Conservation (phyloP, 2,329 filamentous ascomycete species). For the Claviceps sp. region DNA sequence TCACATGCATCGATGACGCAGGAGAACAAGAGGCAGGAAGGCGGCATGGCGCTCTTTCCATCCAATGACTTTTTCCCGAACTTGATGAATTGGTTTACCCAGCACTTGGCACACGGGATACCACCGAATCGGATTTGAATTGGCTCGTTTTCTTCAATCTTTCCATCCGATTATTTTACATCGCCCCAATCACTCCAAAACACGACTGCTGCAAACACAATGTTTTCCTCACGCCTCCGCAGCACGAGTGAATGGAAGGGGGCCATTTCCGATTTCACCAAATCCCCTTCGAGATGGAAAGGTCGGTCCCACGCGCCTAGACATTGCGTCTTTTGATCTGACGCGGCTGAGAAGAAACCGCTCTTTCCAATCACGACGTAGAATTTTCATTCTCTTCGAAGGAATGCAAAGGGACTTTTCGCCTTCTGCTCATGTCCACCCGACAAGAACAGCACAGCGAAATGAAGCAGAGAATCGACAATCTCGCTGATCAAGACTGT, state of each 20-base stretch:
- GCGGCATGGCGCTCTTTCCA: slow-evolving; percentile 3
- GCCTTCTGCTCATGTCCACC: slow-evolving; percentile 27
- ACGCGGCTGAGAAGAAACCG: slow-evolving; percentile 21
- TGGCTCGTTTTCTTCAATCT: too few species aligned
- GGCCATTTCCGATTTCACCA: slow-evolving; percentile 15
- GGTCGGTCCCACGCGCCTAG: slow-evolving; percentile 6
- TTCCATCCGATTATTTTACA: too few species aligned
- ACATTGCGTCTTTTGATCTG: not conserved
- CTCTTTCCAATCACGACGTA: slow-evolving; percentile 31
- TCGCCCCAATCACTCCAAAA: not conserved
- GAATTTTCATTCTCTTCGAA: slow-evolving; percentile 21
- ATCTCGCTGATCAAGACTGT: slow-evolving; percentile 25
- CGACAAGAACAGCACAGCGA: slow-evolving; percentile 19
- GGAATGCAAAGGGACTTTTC: slow-evolving; percentile 13
- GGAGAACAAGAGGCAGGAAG: not conserved
- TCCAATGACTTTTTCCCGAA: too few species aligned
- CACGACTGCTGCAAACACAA: slow-evolving; percentile 2
- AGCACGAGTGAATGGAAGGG: slow-evolving; percentile 23
- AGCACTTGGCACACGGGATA: not conserved
- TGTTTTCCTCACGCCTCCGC: slow-evolving; percentile 27
- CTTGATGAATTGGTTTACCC: not conserved
- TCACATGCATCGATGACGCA: not conserved
- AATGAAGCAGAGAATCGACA: slow-evolving; percentile 23
- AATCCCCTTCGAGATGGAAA: slow-evolving; percentile 12
- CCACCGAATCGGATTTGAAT: not conserved